Evolutionary conservation across 2,329 filamentous ascomycete species (phyloP), one percentile per base, ranked within the genome.

Genomic region (Beauveria rudraprayagi): DNA sequence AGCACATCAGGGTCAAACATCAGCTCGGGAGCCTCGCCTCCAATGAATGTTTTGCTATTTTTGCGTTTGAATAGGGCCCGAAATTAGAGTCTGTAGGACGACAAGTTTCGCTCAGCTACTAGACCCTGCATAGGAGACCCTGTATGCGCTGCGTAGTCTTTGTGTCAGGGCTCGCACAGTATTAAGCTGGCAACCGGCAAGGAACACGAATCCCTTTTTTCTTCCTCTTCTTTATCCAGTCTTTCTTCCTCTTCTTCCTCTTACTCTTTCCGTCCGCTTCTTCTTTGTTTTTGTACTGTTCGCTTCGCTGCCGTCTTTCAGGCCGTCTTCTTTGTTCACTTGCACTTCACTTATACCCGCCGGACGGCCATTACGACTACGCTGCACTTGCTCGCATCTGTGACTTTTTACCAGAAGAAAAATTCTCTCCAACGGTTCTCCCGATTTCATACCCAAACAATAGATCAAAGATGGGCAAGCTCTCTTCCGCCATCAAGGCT

Each of bases 401-500:
- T n/a, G 5, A 5, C 43, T 19, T 7, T 19, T 28, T 11, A 22
- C 19, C 19, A 22, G 19, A 22, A 19, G 17, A 50, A 28, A 48
- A 14, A 9, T 5, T 5, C 28, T 19, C 14, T 16, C 5, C 2
- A 19, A 6, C 41, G 1, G 19, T 43, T 19, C 17, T 43, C 10
- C 17, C 17, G 17, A 19, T 19, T 14, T 46, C 3, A 5, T 46
- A 46, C 19, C 8, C 43, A 9, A 24, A 24, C 3, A 46, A 30
- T 26, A 47, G 3, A 6, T 40, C 4, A 19, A 67, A 24, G 58
- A 74, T 74, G 72, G 66, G 66, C 44, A 72, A 69, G 16, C 46
- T 74, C 40, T 60, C 64, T 57, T 63, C 63, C 59, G 69, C 70
- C 44, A 63, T 75, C 65, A 71, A 73, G 10, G 68, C 68, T n/a